Evolutionary conservation across 2,329 filamentous ascomycete species (phyloP).

Genomic region (Fusarium coffeatum): DNA sequence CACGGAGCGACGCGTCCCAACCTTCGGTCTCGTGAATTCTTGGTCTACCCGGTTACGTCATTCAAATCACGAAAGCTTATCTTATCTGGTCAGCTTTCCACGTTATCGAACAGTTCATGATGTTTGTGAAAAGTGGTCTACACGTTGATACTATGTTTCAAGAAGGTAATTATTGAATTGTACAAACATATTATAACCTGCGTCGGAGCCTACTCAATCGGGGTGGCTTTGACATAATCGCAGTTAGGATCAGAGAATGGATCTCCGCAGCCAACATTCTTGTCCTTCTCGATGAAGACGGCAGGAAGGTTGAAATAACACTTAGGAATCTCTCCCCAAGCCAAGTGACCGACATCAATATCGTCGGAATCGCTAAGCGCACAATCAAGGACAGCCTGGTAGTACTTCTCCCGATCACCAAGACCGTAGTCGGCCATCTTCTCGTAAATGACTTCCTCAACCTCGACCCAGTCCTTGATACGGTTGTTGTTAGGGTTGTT

Average conservation of each 20-base stretch:
- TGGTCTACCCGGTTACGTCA: neutral
- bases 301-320: constrained; percentile 28
- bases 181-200: neutral
- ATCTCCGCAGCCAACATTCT: neutral
- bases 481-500: constrained; percentile 3
- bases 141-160: neutral
- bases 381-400: constrained; percentile 9
- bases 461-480: constrained; percentile 13
- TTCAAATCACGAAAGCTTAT: neutral
- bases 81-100: neutral
- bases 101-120: neutral
- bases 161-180: neutral
- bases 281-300: neutral
- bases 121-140: neutral
- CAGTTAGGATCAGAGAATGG: neutral
- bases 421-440: constrained; percentile 32
- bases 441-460: constrained; percentile 14
- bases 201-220: neutral
- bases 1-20: neutral
- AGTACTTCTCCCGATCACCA: constrained; percentile 24
- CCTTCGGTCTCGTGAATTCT: neutral
- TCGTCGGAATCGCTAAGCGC: constrained; percentile 6
- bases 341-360: constrained; percentile 14
- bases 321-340: constrained; percentile 5
- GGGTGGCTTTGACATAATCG: neutral